Evolutionary conservation across 441 rosid species (phyloP).

Genomic region (Eutrema salsugineum): DNA sequence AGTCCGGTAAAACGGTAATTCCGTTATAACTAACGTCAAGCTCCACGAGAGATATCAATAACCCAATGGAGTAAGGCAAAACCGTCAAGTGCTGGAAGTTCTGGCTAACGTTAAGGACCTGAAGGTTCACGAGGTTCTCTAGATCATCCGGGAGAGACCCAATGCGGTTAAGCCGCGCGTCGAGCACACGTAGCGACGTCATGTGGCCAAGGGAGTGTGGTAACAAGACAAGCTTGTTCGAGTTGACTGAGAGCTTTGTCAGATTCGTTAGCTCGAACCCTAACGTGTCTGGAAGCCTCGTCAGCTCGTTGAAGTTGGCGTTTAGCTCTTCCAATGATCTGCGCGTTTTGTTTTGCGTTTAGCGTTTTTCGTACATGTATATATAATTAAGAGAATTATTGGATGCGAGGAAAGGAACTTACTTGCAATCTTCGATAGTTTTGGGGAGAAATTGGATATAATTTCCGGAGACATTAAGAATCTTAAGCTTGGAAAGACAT

Average conservation of each 20-base stretch:
- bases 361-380: neutral
- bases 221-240: slow-evolving; percentile 60
- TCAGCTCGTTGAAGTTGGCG: slow-evolving; percentile 80
- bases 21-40: slow-evolving; percentile 76
- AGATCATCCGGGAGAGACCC: slow-evolving; percentile 63
- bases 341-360: slow-evolving; percentile 13
- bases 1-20: slow-evolving; percentile 50
- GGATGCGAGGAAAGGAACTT: neutral
- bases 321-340: slow-evolving; percentile 53
- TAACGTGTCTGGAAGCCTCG: slow-evolving; percentile 56
- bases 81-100: slow-evolving; percentile 65
- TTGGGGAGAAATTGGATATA: slow-evolving; percentile 62
- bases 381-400: neutral
- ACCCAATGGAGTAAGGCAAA: slow-evolving; percentile 77
- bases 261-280: slow-evolving; percentile 64
- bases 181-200: slow-evolving; percentile 50
- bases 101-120: slow-evolving; percentile 74
- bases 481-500: slow-evolving; percentile 78
- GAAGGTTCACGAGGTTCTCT: slow-evolving; percentile 64
- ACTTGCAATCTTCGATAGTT: slow-evolving; percentile 88
- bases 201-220: slow-evolving; percentile 62
- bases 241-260: slow-evolving; percentile 61
- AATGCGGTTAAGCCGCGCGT: slow-evolving; percentile 74
- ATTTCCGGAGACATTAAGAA: slow-evolving; percentile 81
- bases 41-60: slow-evolving; percentile 70